phyloP scores from a whole-genome alignment of 352 stramenopile genomes.

The Globisporangium uncinulatum region DNA sequence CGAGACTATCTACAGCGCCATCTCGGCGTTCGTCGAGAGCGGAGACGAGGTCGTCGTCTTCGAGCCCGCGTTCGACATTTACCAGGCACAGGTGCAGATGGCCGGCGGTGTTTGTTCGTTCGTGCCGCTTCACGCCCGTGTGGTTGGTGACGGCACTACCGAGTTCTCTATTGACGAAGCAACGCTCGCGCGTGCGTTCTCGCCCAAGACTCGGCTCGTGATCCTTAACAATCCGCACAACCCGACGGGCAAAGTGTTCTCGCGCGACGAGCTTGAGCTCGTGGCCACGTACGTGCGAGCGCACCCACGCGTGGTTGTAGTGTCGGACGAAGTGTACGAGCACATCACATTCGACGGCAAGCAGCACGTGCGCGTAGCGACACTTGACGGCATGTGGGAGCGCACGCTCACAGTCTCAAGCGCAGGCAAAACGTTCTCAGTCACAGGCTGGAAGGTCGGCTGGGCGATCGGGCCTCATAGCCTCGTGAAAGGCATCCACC shows the following conservation, averaged over 20 bases:
- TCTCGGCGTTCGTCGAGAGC: constrained; percentile 90
- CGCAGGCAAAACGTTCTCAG: constrained; percentile 89
- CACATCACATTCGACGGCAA: constrained; percentile 91
- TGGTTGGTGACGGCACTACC: constrained; percentile 26
- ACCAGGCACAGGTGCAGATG: constrained; percentile 88
- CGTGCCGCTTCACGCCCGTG: constrained; percentile 73
- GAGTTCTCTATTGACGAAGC: constrained; percentile 84
- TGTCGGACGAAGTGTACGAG: constrained; percentile 99
- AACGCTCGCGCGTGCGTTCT: constrained; percentile 84
- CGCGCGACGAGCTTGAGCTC: constrained; percentile 85
- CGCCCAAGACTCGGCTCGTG: constrained; percentile 90
- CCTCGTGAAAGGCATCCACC: constrained; percentile 65
- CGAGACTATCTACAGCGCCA: constrained; percentile 92
- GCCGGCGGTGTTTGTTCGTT: constrained; percentile 71
- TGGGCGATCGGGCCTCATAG: constrained; percentile 86
- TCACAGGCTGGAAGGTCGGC: constrained; percentile 92
- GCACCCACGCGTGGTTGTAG: constrained; percentile 88
- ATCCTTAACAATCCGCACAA: constrained; percentile 99
- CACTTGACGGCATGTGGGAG: constrained; percentile 78
- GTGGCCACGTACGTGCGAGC: constrained; percentile 87
- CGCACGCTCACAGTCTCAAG: constrained; percentile 89
- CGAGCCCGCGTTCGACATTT: constrained; percentile 98
- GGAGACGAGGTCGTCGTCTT: constrained; percentile 96
- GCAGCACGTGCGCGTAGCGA: constrained; percentile 64
- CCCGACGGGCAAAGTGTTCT: constrained; percentile 98